Conservation (phyloP, 1,139 yeast genomes). For the Meyerozyma smithsonii region DNA sequence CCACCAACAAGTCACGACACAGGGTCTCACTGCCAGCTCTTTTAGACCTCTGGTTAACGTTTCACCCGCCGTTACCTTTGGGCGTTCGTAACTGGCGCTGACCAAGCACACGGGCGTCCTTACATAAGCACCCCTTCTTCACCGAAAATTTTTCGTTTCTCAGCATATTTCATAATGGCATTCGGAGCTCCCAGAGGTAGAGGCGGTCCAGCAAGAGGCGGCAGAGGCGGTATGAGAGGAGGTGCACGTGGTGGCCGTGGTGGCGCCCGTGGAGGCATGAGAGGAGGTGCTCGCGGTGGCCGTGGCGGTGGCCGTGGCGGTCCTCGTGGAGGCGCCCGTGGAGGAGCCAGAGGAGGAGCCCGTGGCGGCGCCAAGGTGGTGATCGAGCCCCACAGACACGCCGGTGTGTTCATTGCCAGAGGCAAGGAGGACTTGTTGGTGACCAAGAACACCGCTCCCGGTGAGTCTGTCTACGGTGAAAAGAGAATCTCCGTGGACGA, state of each 20-base stretch:
- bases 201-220: slow-evolving; percentile 17
- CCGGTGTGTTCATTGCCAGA: slow-evolving; percentile 97
- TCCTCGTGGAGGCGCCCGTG: slow-evolving; percentile 60
- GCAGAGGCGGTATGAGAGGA: slow-evolving; percentile 27
- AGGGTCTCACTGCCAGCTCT: too few relatives aligned
- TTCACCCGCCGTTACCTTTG: too few relatives aligned
- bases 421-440: slow-evolving; percentile 98
- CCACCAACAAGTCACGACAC: slow-evolving; percentile 9
- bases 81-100: background rate
- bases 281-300: slow-evolving; percentile 45
- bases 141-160: slow-evolving; percentile 1
- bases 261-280: slow-evolving; percentile 36
- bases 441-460: slow-evolving; percentile 95
- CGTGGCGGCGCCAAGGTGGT: slow-evolving; percentile 90
- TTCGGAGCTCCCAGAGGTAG: slow-evolving; percentile 33
- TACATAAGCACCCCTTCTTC: background rate
- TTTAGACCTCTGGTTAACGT: too few relatives aligned
- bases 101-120: background rate
- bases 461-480: slow-evolving; percentile 97
- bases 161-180: slow-evolving; percentile 19
- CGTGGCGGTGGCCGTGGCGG: slow-evolving; percentile 45
- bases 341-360: slow-evolving; percentile 79
- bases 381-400: slow-evolving; percentile 97
- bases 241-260: slow-evolving; percentile 19
- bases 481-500: slow-evolving; percentile 93